Evolutionary conservation across 129 eudicot genomes (phyloP).

Genomic region (Lactuca saligna): DNA sequence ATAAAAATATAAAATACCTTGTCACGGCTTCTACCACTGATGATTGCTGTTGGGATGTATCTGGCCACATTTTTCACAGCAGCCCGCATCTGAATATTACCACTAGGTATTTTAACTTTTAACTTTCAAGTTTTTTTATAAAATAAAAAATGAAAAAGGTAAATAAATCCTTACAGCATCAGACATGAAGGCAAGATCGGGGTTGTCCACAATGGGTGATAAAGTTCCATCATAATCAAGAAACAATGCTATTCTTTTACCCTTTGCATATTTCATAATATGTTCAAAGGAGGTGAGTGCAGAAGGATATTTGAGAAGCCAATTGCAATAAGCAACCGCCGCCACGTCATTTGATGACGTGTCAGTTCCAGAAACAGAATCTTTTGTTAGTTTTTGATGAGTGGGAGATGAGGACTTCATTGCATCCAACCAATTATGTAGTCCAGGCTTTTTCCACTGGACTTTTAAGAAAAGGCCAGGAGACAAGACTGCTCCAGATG

Average conservation of each 20-base stretch:
- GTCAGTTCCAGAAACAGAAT: constrained; percentile 42
- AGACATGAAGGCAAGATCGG: constrained; percentile 90
- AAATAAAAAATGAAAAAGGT: neutral
- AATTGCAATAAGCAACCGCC: constrained; percentile 55
- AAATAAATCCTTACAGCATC: constrained; percentile 48
- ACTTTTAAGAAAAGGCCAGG: constrained; percentile 48
- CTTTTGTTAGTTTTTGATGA: constrained; percentile 38
- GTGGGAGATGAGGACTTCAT: constrained; percentile 92
- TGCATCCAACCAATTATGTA: constrained; percentile 75
- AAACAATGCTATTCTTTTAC: constrained; percentile 81
- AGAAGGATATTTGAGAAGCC: constrained; percentile 98
- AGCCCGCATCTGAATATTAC: constrained; percentile 72
- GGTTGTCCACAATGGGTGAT: constrained; percentile 90
- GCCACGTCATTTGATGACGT: constrained; percentile 48
- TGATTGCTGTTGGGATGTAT: constrained; percentile 88
- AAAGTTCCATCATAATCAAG: constrained; percentile 97
- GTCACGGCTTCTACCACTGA: constrained; percentile 96
- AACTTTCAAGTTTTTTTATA: constrained; percentile 4
- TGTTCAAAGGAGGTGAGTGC: constrained; percentile 82
- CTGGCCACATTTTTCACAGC: constrained; percentile 88
- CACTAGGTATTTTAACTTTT: neutral
- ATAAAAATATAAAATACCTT: constrained; percentile 49
- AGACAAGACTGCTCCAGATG: constrained; percentile 41
- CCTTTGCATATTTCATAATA: constrained; percentile 59
- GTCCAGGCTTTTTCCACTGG: constrained; percentile 69